Base-by-base conservation (phyloP, 139 green algal species). In the Protoeuglena noctilucae region DNA sequence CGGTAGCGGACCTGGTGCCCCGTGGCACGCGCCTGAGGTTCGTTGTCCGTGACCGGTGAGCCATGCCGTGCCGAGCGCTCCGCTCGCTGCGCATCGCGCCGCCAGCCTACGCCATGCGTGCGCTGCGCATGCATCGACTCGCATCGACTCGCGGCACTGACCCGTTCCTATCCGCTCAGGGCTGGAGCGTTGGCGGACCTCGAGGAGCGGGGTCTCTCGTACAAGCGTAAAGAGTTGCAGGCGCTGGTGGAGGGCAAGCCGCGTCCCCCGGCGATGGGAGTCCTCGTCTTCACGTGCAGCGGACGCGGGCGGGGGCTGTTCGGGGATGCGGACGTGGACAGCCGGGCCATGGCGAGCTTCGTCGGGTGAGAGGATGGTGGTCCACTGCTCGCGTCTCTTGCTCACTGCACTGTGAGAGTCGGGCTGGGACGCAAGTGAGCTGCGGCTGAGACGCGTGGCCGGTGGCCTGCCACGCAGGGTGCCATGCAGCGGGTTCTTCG, bases 231-330 rank as follows among this genome's bases (percentile, higher is more conserved):
- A 6, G 52, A 71, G 60, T 67, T 81, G 46, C 56, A 67, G 54
- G 60, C 51, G 14, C 41, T 40, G 16, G 21, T 56, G 47, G 40
- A 50, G 50, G 53, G 43, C 2, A 21, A 51, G n/a, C 19, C 22
- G 1, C 48, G 50, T 7, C 28, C 61, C 5, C 50, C 48, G 2
- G 57, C 74, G 5, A 68, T 83, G 60, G 75, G 70, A 19, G 69
- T 69, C 46, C 40, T 83, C 17, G 43, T 83, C 40, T 80, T 83
- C 62, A 74, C 56, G 17, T 83, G 75, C 66, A 81, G 75, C 41
- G 75, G 75, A 6, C 63, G 75, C 1, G 71, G 75, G 21, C 56
- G 28, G 5, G 61, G 58, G 9, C 57, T 83, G 51, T 80, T 73
- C 43, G 50, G 54, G 24, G 54, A 58, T 46, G 34, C 55, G 1